Conservation (phyloP, 768 basidiomycete species). For the Russula sp. region DNA sequence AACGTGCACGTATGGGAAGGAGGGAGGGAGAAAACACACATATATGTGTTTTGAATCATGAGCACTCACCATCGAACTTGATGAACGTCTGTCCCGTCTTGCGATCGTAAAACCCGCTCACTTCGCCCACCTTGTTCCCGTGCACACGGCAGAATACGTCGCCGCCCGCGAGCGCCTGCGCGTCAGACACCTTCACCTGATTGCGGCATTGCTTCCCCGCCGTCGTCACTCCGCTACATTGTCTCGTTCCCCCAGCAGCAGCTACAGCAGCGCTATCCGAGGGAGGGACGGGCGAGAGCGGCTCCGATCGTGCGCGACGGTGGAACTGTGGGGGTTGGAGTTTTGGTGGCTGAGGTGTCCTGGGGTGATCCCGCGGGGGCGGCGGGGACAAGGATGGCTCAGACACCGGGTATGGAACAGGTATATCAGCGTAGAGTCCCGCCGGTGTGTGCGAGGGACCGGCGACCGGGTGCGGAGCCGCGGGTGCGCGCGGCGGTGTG, state of each 20-base stretch:
- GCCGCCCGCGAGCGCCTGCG: constrained; percentile 28
- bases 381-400: background rate
- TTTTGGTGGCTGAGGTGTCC: constrained; percentile 14
- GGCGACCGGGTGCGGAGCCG: constrained; percentile 7
- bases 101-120: constrained; percentile 51
- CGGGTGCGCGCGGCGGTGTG: background rate
- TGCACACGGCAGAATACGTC: constrained; percentile 60
- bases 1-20: background rate
- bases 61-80: constrained; percentile 43
- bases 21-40: background rate
- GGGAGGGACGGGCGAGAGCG: constrained; percentile 21
- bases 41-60: background rate
- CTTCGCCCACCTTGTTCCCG: constrained; percentile 42
- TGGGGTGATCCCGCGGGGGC: background rate
- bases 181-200: constrained; percentile 39
- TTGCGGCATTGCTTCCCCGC: constrained; percentile 50
- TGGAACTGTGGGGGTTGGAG: background rate
- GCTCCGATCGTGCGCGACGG: constrained; percentile 18
- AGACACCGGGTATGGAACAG: background rate
- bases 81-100: constrained; percentile 43
- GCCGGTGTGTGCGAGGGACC: background rate
- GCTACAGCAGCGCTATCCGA: constrained; percentile 6
- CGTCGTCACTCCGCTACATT: constrained; percentile 62
- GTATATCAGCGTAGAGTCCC: background rate
- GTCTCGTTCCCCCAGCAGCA: constrained; percentile 26